phyloP scores from a whole-genome alignment of 192 early-diverging fungal species.

The Coemansia sp. region DNA sequence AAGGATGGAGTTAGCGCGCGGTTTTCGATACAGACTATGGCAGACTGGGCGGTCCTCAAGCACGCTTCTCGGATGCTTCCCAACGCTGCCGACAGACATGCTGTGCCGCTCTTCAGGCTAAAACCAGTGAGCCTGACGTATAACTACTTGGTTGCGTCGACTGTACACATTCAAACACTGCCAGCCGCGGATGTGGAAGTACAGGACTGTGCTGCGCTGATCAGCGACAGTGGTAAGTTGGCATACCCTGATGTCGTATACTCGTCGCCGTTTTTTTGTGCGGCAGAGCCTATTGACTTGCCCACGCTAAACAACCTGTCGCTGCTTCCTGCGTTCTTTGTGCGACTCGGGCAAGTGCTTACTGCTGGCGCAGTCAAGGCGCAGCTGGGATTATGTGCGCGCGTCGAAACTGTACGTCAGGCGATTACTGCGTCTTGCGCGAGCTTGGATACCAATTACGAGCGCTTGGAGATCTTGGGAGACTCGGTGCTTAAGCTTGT shows the following conservation, averaged over 20 bases:
- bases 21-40: conserved; percentile 11
- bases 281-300: conserved; percentile 24
- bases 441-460: conserved; percentile 71
- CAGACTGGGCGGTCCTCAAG: conserved; percentile 36
- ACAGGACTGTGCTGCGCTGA: not conserved
- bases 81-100: not conserved
- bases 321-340: conserved; percentile 66
- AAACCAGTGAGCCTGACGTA: conserved; percentile 4
- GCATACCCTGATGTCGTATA: conserved; percentile 35
- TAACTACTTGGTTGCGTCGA: conserved; percentile 30
- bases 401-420: conserved; percentile 54
- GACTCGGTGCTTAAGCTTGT: conserved; percentile 87
- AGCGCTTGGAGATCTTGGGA: conserved; percentile 87
- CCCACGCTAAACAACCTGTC: conserved; percentile 34
- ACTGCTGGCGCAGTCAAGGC: conserved; percentile 51
- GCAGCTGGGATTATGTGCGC: conserved; percentile 44
- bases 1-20: conserved; percentile 3
- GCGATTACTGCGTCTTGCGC: conserved; percentile 79
- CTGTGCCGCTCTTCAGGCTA: conserved; percentile 42
- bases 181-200: not conserved
- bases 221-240: not conserved
- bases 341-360: conserved; percentile 62
- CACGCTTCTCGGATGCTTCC: conserved; percentile 20
- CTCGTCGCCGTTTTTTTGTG: conserved; percentile 52
- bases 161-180: not conserved